These are phyloP conservation scores for Raphanus hybrid DNA, from an alignment of 441 rosid species.

Conservation along the genomic window DNA sequence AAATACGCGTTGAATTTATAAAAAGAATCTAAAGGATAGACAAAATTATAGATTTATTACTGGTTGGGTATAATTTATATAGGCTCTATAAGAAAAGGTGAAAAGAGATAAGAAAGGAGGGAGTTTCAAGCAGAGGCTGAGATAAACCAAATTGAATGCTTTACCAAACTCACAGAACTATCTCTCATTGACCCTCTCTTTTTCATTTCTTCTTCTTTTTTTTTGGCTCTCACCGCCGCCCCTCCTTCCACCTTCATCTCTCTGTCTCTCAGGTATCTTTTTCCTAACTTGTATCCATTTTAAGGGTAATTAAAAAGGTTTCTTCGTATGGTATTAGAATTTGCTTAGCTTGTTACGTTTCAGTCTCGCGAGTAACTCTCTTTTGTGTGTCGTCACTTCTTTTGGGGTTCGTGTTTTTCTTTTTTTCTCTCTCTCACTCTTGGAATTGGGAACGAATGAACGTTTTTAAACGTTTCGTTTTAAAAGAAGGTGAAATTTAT, in stretches of 20 bases:
- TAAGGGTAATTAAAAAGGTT: background rate
- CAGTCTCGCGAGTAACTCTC: slow-evolving; percentile 35
- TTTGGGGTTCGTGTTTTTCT: slow-evolving; percentile 4
- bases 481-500: background rate
- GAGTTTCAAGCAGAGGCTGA: background rate
- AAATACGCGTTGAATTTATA: slow-evolving; percentile 2
- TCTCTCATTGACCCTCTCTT: slow-evolving; percentile 1
- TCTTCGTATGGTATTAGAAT: background rate
- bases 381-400: background rate
- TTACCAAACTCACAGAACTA: background rate
- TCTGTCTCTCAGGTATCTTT: slow-evolving; percentile 46
- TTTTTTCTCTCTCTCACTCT: background rate
- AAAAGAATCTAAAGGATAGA: background rate
- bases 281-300: background rate
- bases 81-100: background rate
- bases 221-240: slow-evolving; percentile 38
- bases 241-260: slow-evolving; percentile 6
- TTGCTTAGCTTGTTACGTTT: slow-evolving; percentile 5
- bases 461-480: slow-evolving; percentile 18
- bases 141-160: slow-evolving; percentile 1
- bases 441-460: background rate
- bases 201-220: slow-evolving; percentile 25
- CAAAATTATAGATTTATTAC: background rate
- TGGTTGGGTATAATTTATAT: background rate
- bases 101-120: slow-evolving; percentile 7